phyloP scores from a whole-genome alignment of 768 basidiomycete species.

The Lactarius vividus region DNA sequence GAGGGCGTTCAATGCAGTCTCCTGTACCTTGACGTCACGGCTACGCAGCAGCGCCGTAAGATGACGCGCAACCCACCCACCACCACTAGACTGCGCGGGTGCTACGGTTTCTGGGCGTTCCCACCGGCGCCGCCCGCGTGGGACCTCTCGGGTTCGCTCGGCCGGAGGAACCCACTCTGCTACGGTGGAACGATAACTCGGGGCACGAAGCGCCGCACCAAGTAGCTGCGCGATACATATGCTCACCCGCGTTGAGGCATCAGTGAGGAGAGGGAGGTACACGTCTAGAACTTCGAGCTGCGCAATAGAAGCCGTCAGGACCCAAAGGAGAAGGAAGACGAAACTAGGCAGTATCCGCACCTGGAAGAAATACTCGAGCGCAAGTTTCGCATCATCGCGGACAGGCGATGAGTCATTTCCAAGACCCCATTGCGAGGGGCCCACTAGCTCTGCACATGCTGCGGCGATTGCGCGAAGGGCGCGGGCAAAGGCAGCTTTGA shows the following conservation, averaged over 20 bases:
- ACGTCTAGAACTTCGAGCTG: constrained; percentile 63
- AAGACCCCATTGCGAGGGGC: constrained; percentile 68
- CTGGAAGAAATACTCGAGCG: constrained; percentile 59
- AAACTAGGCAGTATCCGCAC: constrained; percentile 35
- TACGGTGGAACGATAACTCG: constrained; percentile 48
- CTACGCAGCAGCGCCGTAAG: constrained; percentile 48
- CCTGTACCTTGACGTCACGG: constrained; percentile 62
- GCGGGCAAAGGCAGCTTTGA: constrained; percentile 60
- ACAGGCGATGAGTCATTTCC: constrained; percentile 43
- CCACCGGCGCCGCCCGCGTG: constrained; percentile 66
- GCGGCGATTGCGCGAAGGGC: constrained; percentile 57
- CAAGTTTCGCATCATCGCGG: constrained; percentile 50
- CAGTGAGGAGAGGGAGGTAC: constrained; percentile 60
- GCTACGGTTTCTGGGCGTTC: constrained; percentile 53
- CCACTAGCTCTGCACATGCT: constrained; percentile 64
- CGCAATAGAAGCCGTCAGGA: constrained; percentile 10
- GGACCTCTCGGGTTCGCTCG: constrained; percentile 52
- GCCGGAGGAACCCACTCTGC: constrained; percentile 60
- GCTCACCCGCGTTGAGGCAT: constrained; percentile 41
- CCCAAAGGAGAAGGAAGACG: background rate
- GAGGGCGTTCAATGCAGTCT: constrained; percentile 61
- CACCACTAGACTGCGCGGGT: constrained; percentile 36
- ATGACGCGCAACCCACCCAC: constrained; percentile 59
- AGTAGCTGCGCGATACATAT: constrained; percentile 60
- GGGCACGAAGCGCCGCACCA: constrained; percentile 48